These are phyloP conservation scores for Pochonia chlamydosporia DNA, from an alignment of 2,329 filamentous ascomycete species.

Conservation along the genomic window DNA sequence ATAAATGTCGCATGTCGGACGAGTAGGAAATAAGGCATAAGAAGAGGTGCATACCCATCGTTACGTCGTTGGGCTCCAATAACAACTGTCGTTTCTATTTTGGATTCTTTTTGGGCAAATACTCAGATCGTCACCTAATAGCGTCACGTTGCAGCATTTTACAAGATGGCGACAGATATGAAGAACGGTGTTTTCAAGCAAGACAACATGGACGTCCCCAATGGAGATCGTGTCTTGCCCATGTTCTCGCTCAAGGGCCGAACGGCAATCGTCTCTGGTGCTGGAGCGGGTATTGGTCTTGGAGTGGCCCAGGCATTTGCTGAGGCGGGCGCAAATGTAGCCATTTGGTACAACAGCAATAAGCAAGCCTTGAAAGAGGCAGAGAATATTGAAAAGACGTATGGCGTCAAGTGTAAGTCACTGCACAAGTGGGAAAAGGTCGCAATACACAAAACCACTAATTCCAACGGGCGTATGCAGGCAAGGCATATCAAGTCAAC, in stretches of 20 bases:
- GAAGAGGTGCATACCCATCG: background rate
- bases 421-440: background rate
- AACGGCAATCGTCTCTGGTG: constrained; percentile 65
- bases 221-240: constrained; percentile 49
- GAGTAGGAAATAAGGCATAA: background rate
- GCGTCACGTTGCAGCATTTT: no score
- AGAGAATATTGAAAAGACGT: constrained; percentile 56
- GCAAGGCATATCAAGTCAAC: constrained; percentile 49
- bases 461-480: constrained; percentile 2
- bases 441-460: background rate
- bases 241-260: constrained; percentile 65
- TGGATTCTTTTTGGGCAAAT: no score
- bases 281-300: constrained; percentile 61
- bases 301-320: constrained; percentile 58
- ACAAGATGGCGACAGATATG: constrained; percentile 32
- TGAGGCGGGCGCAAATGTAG: constrained; percentile 66
- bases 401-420: constrained; percentile 59
- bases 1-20: background rate
- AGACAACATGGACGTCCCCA: constrained; percentile 44
- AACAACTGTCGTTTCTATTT: no score
- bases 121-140: no score
- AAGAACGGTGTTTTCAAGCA: constrained; percentile 49
- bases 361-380: constrained; percentile 57
- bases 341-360: constrained; percentile 68
- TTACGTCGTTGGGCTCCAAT: no score